A percentile compares a stretch with the other conserved stretches of the same genome.
Evolutionary conservation across 2,329 filamentous ascomycete genomes (phyloP).

Genomic region (Curvularia hawaiiensis): DNA sequence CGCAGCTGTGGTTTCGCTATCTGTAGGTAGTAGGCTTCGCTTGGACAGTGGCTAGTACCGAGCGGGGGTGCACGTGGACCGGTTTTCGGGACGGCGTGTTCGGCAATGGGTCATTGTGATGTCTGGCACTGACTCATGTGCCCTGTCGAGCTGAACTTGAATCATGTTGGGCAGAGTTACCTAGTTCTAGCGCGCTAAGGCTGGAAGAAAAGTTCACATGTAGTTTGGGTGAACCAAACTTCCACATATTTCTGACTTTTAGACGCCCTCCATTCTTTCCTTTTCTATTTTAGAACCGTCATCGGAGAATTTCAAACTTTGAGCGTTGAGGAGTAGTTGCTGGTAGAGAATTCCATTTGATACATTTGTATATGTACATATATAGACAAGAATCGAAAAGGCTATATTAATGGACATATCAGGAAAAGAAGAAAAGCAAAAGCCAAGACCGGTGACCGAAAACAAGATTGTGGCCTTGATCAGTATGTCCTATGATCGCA

Average conservation of each 20-base stretch:
- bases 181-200: background rate
- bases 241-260: background rate
- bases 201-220: background rate
- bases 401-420: background rate
- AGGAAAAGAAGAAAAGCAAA: background rate
- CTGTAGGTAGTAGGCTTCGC: background rate
- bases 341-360: background rate
- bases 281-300: background rate
- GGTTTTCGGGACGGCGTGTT: background rate
- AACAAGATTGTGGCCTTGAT: background rate
- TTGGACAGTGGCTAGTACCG: background rate
- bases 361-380: background rate
- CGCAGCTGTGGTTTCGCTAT: background rate
- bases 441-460: background rate
- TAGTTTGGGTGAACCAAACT: background rate
- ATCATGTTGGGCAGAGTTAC: background rate
- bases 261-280: background rate
- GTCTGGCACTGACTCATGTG: background rate
- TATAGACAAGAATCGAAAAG: background rate
- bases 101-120: background rate
- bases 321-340: background rate
- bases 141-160: constrained; percentile 7
- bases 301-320: background rate
- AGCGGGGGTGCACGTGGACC: background rate
- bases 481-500: background rate